Conservation (phyloP, 495 filamentous ascomycete species). For the Cryomyces antarcticus region DNA sequence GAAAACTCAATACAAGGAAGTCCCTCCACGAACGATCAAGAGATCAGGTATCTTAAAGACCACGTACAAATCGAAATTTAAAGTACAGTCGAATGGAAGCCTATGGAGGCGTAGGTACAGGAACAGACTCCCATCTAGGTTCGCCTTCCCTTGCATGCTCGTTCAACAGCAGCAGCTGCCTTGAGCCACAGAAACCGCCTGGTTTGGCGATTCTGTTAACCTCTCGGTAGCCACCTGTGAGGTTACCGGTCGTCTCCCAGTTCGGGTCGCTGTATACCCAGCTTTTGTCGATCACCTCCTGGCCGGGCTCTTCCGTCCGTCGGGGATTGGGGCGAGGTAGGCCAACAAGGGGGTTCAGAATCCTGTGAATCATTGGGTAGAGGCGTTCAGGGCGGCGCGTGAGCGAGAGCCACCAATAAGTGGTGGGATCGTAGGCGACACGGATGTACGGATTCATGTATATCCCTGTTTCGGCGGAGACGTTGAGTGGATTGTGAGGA, state of each 20-base stretch:
- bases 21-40: no score
- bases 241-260: background rate
- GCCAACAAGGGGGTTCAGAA: conserved; percentile 7
- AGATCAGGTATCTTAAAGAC: no score
- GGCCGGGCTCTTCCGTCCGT: conserved; percentile 7
- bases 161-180: background rate
- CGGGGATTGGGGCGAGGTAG: conserved; percentile 6
- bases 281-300: conserved; percentile 1
- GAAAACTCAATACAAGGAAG: no score
- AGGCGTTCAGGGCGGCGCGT: conserved; percentile 13
- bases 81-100: no score
- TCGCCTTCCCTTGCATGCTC: background rate
- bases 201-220: background rate
- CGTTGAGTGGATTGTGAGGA: conserved; percentile 4
- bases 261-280: background rate
- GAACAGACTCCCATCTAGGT: background rate
- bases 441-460: conserved; percentile 20
- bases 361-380: conserved; percentile 8
- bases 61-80: no score
- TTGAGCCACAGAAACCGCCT: background rate
- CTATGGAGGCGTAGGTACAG: background rate
- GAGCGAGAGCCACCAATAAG: conserved; percentile 12
- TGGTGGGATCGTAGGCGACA: conserved; percentile 11
- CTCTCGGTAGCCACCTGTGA: background rate
- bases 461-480: conserved; percentile 10